phyloP scores from a whole-genome alignment of 495 filamentous ascomycete species.

The Xylaria flabelliformis region DNA sequence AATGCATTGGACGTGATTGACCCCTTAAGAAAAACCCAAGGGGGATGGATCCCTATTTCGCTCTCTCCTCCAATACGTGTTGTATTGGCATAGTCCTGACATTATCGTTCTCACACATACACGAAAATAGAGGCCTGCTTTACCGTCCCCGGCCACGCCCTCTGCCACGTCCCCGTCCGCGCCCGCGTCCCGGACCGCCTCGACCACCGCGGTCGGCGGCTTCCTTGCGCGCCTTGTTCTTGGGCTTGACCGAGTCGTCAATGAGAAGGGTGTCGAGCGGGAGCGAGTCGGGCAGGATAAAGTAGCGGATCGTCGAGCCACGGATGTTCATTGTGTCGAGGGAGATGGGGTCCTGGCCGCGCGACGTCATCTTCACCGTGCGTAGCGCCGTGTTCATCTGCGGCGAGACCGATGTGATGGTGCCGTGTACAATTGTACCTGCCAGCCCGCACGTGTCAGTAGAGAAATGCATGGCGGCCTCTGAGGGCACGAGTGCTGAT shows the following conservation, averaged over 20 bases:
- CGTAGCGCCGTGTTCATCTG: constrained; percentile 97
- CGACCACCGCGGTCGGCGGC: constrained; percentile 67
- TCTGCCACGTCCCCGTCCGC: constrained; percentile 68
- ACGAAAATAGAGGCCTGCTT: not conserved
- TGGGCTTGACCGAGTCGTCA: constrained; percentile 95
- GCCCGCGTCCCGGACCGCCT: constrained; percentile 64
- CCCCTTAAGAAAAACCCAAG: not conserved
- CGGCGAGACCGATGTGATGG: constrained; percentile 91
- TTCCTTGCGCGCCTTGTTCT: constrained; percentile 99
- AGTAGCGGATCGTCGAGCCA: constrained; percentile 90
- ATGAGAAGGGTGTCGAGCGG: constrained; percentile 93
- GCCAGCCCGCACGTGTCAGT: constrained; percentile 14
- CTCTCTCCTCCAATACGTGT: not conserved
- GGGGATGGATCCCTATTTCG: not conserved
- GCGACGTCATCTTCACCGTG: constrained; percentile 92
- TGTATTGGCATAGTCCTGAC: constrained; percentile 1
- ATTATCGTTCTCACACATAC: not conserved
- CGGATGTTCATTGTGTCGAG: constrained; percentile 97
- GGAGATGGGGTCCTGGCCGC: constrained; percentile 81
- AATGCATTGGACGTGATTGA: not conserved
- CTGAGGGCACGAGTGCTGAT: constrained; percentile 1
- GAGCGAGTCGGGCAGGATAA: constrained; percentile 91
- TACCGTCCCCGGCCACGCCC: constrained; percentile 46
- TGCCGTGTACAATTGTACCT: constrained; percentile 96
- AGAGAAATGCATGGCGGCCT: not conserved